Percentiles rank a stretch among this genome's conserved stretches.
Evolutionary conservation across 1,284 basidiomycete species (phyloP).

Genomic region (Puccinia brachypodii): DNA sequence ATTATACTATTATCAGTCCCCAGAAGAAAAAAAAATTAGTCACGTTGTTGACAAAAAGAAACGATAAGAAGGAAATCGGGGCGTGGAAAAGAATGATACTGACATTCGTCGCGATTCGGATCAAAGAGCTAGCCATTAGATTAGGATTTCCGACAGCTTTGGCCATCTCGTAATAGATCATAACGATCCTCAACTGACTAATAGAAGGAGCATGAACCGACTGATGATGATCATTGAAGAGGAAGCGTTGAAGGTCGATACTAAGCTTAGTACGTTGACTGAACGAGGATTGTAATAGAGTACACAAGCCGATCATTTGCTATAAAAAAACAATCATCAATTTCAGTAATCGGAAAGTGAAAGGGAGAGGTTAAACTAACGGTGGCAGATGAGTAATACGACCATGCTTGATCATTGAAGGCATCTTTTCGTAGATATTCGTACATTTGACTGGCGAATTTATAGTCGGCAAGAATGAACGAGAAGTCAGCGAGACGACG

Average conservation of each 20-base stretch:
- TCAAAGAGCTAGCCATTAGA: slow-evolving; percentile 11
- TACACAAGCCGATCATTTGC: slow-evolving; percentile 46
- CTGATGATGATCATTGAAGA: background rate
- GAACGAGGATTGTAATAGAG: slow-evolving; percentile 21
- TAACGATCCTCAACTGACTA: slow-evolving; percentile 10
- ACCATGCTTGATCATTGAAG: slow-evolving; percentile 53
- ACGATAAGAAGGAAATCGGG: background rate
- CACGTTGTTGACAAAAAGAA: background rate
- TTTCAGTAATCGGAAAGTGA: background rate
- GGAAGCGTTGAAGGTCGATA: slow-evolving; percentile 22
- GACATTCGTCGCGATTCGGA: slow-evolving; percentile 25
- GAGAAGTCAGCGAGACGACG: slow-evolving; percentile 88
- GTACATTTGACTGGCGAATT: slow-evolving; percentile 80
- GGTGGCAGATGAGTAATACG: slow-evolving; percentile 54
- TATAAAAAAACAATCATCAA: background rate
- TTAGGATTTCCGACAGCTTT: slow-evolving; percentile 24
- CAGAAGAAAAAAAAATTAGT: background rate
- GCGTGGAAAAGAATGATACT: too few species aligned
- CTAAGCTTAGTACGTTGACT: slow-evolving; percentile 20
- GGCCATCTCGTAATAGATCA: slow-evolving; percentile 40
- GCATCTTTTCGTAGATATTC: slow-evolving; percentile 67
- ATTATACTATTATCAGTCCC: slow-evolving; percentile 17
- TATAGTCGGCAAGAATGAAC: slow-evolving; percentile 85
- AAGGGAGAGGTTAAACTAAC: too few species aligned
- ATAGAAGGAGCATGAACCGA: too few species aligned